These are phyloP conservation scores for Aphanoascus verrucosus DNA, from an alignment of 2,329 filamentous ascomycete species.

Conservation along the genomic window DNA sequence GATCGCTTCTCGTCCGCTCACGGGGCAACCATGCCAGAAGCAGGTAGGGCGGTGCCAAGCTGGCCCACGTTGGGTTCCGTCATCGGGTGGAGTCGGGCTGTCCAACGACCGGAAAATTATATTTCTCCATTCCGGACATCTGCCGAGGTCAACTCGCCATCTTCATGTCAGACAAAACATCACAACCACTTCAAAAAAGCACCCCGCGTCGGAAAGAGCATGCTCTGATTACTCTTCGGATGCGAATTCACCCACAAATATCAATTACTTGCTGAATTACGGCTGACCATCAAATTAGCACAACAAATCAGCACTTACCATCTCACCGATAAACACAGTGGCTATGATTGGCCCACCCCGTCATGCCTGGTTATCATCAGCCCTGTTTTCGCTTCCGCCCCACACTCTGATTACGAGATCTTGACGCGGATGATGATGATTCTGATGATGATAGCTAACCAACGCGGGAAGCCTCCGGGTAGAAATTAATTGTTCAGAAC, in stretches of 20 bases:
- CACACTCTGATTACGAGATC: no score
- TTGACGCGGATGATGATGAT: no score
- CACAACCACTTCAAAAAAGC: no score
- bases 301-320: background rate
- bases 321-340: background rate
- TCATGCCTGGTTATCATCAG: background rate
- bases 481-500: no score
- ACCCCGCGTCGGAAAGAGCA: no score
- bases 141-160: no score
- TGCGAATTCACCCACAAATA: no score
- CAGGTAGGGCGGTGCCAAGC: background rate
- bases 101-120: background rate
- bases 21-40: background rate
- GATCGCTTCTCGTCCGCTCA: constrained; percentile 4
- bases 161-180: no score
- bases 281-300: background rate
- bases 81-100: constrained; percentile 12
- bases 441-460: no score
- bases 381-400: constrained; percentile 3
- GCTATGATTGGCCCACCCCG: background rate
- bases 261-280: no score
- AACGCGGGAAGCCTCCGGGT: no score
- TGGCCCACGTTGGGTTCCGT: background rate
- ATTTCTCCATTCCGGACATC: background rate
- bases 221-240: no score